Conservation (phyloP, 2,329 filamentous ascomycete species). For the Coniochaeta hoffmannii region DNA sequence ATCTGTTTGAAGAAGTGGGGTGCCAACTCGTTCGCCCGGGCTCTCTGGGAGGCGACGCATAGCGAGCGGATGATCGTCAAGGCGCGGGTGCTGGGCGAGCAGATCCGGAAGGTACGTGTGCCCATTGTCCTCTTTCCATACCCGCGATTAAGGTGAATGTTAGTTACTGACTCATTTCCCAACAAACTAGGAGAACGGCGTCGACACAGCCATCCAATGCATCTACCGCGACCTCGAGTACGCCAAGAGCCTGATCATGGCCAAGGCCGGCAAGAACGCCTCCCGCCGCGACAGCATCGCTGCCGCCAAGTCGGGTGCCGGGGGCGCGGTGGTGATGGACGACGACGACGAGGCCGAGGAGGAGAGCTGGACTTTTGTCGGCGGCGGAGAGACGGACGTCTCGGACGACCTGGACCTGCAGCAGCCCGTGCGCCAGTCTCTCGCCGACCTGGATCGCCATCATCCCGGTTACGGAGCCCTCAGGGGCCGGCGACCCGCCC, state of each 20-base stretch:
- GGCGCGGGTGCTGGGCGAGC: conserved; percentile 72
- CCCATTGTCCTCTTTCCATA: not conserved
- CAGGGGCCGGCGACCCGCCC: conserved; percentile 16
- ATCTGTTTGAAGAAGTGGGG: conserved; percentile 86
- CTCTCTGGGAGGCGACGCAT: conserved; percentile 86
- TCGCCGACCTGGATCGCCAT: not conserved
- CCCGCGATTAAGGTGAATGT: not conserved
- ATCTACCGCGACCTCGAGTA: conserved; percentile 96
- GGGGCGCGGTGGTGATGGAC: conserved; percentile 33
- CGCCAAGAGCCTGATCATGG: conserved; percentile 74
- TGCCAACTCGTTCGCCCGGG: conserved; percentile 74
- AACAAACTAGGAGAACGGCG: conserved; percentile 80
- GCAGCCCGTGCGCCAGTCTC: conserved; percentile 11
- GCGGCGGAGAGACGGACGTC: conserved; percentile 41
- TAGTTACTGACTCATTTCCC: not conserved
- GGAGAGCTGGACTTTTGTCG: conserved; percentile 89
- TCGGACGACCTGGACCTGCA: conserved; percentile 28
- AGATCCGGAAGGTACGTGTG: conserved; percentile 70
- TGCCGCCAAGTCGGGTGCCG: conserved; percentile 18
- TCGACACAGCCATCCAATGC: conserved; percentile 81
- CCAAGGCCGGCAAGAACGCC: conserved; percentile 45
- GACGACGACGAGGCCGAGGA: conserved; percentile 58
- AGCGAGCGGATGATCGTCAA: conserved; percentile 88
- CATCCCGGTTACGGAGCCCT: conserved; percentile 7
- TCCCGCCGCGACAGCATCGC: conserved; percentile 18